These are phyloP conservation scores for Elsinoe batatas DNA, from an alignment of 2,329 filamentous ascomycete genomes.

Conservation along the genomic window DNA sequence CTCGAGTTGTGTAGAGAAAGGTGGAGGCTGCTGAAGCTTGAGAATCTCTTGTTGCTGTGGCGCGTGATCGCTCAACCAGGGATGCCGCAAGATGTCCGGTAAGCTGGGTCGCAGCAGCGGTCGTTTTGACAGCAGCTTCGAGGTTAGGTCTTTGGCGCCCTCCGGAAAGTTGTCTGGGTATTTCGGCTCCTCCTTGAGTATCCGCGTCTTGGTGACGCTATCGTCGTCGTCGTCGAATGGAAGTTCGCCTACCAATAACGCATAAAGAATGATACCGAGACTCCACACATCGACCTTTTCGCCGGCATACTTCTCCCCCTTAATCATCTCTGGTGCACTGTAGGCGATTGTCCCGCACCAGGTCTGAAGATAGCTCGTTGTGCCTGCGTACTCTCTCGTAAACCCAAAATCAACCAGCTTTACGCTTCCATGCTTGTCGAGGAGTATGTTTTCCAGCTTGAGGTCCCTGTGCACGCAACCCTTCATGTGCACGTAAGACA, in stretches of 20 bases:
- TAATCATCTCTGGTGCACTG: slow-evolving; percentile 95
- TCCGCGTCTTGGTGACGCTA: slow-evolving; percentile 70
- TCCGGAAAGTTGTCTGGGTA: slow-evolving; percentile 72
- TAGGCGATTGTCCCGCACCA: slow-evolving; percentile 98
- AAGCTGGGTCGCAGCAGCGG: slow-evolving; percentile 73
- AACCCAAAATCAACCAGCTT: slow-evolving; percentile 98
- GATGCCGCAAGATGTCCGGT: slow-evolving; percentile 75
- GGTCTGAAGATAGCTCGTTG: slow-evolving; percentile 87
- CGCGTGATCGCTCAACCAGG: slow-evolving; percentile 80
- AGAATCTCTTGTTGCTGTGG: slow-evolving; percentile 82
- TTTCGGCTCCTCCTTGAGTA: slow-evolving; percentile 73
- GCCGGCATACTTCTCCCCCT: slow-evolving; percentile 93
- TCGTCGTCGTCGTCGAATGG: slow-evolving; percentile 98
- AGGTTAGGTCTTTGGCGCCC: slow-evolving; percentile 68
- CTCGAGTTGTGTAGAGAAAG: slow-evolving; percentile 77
- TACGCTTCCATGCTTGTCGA: slow-evolving; percentile 95
- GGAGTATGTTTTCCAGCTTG: slow-evolving; percentile 90
- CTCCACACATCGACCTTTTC: slow-evolving; percentile 98
- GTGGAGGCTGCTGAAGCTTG: slow-evolving; percentile 66
- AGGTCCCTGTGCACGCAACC: slow-evolving; percentile 94
- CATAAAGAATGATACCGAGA: slow-evolving; percentile 74
- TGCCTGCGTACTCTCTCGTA: slow-evolving; percentile 92
- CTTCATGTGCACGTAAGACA: slow-evolving; percentile 88
- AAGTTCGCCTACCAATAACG: slow-evolving; percentile 71
- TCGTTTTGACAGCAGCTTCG: slow-evolving; percentile 76